phyloP scores from a whole-genome alignment of 768 basidiomycete genomes.

The Gymnopilus dilepis region DNA sequence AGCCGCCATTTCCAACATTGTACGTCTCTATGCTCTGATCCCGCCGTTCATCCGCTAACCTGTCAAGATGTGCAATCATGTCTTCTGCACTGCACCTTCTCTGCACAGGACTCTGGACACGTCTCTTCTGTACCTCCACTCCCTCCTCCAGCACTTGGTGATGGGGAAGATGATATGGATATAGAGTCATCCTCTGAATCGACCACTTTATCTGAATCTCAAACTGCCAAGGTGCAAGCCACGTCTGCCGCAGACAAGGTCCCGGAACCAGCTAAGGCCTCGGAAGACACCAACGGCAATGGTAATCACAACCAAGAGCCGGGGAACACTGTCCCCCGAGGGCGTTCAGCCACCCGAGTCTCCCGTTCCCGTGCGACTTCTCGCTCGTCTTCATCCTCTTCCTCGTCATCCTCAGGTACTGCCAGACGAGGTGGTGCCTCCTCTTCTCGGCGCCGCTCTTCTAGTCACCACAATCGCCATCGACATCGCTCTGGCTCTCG shows the following conservation, averaged over 20 bases:
- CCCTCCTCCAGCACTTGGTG: background rate
- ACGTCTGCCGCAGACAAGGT: background rate
- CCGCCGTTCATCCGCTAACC: constrained; percentile 3
- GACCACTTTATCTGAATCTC: background rate
- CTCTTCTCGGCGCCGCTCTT: background rate
- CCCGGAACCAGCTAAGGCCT: too few species aligned
- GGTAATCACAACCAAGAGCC: background rate
- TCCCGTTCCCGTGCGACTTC: background rate
- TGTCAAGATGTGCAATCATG: constrained; percentile 12
- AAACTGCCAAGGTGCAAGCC: background rate
- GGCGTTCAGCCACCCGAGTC: constrained; percentile 3
- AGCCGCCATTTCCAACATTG: background rate
- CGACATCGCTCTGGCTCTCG: constrained; percentile 12
- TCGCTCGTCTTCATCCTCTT: background rate
- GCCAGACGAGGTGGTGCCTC: background rate
- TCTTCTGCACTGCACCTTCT: background rate
- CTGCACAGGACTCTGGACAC: background rate
- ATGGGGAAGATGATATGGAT: background rate
- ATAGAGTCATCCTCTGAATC: background rate
- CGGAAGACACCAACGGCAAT: background rate
- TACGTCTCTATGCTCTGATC: constrained; percentile 6
- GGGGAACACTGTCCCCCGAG: background rate
- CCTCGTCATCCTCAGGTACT: background rate
- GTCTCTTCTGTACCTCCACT: background rate
- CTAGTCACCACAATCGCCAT: constrained; percentile 5